These are phyloP conservation scores for Tolypocladium capitatum DNA, from an alignment of 2,329 filamentous ascomycete genomes.

Conservation along the genomic window DNA sequence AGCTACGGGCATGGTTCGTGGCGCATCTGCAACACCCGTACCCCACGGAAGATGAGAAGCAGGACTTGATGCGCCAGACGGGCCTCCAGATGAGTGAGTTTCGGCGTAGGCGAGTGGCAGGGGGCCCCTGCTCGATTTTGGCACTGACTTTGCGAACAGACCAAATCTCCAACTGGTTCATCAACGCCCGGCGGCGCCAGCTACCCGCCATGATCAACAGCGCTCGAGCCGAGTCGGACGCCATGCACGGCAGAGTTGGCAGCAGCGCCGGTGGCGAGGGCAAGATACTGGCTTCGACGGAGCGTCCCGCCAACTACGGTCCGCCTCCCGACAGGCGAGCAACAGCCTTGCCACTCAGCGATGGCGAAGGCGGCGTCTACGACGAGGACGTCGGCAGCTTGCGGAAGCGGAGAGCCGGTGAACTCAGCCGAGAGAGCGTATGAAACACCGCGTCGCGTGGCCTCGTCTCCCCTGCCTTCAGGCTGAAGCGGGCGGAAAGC, in stretches of 20 bases:
- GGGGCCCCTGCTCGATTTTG: background rate
- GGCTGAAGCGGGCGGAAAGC: background rate
- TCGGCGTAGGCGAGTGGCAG: background rate
- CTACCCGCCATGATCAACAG: constrained; percentile 47
- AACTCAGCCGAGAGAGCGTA: constrained; percentile 33
- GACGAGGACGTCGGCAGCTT: constrained; percentile 28
- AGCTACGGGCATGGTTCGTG: constrained; percentile 67
- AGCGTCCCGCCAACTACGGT: constrained; percentile 12
- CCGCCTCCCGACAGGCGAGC: constrained; percentile 14
- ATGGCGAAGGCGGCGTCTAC: constrained; percentile 30
- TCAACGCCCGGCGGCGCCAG: constrained; percentile 59
- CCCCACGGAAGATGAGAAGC: constrained; percentile 78
- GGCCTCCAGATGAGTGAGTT: constrained; percentile 64
- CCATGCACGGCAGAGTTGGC: constrained; percentile 22
- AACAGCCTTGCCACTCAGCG: constrained; percentile 27
- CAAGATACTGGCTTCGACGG: constrained; percentile 24
- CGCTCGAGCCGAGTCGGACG: constrained; percentile 37
- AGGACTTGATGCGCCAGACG: constrained; percentile 64
- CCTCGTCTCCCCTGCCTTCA: background rate
- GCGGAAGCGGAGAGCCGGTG: constrained; percentile 16
- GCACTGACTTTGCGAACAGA: constrained; percentile 25
- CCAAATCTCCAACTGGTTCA: constrained; percentile 71
- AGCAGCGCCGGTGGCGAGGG: constrained; percentile 13
- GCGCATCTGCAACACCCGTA: constrained; percentile 71
- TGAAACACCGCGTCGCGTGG: constrained; percentile 9